Conservation (phyloP, 176 grass and related monocot genomes). For the Hsuehochloa calcarea region DNA sequence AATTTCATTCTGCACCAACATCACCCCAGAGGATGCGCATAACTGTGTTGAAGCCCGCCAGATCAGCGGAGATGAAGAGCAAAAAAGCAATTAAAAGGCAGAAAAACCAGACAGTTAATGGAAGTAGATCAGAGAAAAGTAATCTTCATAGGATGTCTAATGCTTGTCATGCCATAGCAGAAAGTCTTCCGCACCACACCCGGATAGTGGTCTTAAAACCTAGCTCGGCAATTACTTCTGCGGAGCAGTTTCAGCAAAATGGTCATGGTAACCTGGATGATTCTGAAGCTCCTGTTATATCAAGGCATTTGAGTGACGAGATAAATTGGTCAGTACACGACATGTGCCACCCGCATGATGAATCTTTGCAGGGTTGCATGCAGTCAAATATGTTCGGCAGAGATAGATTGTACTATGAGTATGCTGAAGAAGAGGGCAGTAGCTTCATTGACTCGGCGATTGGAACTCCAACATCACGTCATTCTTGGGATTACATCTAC, state of each 20-base stretch:
- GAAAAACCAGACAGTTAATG: conserved; percentile 24
- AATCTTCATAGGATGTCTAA: conserved; percentile 35
- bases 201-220: conserved; percentile 92
- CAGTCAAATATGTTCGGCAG: conserved; percentile 55
- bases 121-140: conserved; percentile 32
- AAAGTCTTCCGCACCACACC: conserved; percentile 62
- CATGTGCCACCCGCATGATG: conserved; percentile 60
- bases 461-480: conserved; percentile 62
- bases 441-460: conserved; percentile 64
- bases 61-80: conserved; percentile 46
- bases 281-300: conserved; percentile 44
- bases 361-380: conserved; percentile 62
- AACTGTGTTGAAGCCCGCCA: conserved; percentile 87
- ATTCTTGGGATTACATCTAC: conserved; percentile 77
- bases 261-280: conserved; percentile 35
- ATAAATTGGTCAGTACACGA: conserved; percentile 32
- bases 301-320: conserved; percentile 45
- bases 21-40: conserved; percentile 68
- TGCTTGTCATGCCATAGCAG: conserved; percentile 31
- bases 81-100: conserved; percentile 36
- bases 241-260: conserved; percentile 39
- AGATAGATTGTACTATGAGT: conserved; percentile 52
- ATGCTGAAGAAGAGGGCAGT: conserved; percentile 58
- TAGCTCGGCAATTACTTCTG: conserved; percentile 34
- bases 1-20: conserved; percentile 44